Evolutionary conservation across 257 asterid genomes (phyloP).

Genomic region (Agastache rugosa): DNA sequence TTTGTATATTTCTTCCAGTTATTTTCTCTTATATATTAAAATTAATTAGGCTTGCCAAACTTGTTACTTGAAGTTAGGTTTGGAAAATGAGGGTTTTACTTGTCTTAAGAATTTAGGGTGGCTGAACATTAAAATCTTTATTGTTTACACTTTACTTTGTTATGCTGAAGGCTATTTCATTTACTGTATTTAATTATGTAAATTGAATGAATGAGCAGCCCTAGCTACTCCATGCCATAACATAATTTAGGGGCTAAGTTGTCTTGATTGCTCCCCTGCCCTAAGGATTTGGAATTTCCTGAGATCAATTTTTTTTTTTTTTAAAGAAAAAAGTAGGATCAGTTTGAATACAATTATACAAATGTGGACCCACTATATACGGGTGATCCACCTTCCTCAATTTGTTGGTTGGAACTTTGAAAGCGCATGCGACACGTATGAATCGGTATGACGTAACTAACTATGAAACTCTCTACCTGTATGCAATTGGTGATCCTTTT

Average conservation of each 20-base stretch:
- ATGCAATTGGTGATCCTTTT: no score
- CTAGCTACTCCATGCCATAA: neutral
- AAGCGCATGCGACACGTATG: neutral
- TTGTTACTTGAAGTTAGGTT: neutral
- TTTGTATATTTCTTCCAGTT: neutral
- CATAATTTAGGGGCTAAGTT: neutral
- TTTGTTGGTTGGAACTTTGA: slow-evolving; percentile 16
- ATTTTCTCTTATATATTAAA: neutral
- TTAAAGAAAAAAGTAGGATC: neutral
- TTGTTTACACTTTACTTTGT: neutral
- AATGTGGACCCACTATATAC: slow-evolving; percentile 5
- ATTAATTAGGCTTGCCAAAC: slow-evolving; percentile 5
- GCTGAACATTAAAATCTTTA: neutral
- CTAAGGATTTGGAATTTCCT: no score
- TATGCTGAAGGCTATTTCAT: neutral
- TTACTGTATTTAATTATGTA: neutral
- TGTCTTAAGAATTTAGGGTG: slow-evolving; percentile 11
- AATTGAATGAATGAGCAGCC: neutral
- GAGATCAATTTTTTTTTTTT: no score
- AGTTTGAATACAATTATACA: neutral
- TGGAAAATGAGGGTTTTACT: neutral
- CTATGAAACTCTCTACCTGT: neutral
- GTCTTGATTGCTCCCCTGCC: no score
- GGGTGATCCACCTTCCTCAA: slow-evolving; percentile 24
- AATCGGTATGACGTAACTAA: no score